Conservation (phyloP, 768 basidiomycete species). For the Podaxis rugospora region DNA sequence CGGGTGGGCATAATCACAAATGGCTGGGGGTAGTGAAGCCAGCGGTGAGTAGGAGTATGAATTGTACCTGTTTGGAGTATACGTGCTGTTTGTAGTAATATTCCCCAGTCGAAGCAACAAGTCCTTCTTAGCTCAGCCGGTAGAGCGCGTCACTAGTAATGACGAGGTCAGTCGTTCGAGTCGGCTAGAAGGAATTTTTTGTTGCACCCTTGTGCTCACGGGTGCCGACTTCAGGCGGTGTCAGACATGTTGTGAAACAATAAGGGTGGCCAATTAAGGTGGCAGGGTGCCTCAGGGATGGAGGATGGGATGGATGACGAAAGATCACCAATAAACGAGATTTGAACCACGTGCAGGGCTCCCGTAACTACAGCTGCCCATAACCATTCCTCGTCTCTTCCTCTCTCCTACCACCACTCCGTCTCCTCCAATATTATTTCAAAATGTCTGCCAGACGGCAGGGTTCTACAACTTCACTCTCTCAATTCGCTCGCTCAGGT, state of each 20-base stretch:
- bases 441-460: slow-evolving; percentile 72
- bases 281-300: neutral
- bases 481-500: slow-evolving; percentile 57
- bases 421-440: neutral
- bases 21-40: neutral
- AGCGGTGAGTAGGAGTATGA: neutral
- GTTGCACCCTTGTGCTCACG: neutral
- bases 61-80: neutral
- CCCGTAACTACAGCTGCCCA: neutral
- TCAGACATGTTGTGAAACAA: neutral
- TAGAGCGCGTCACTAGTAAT: slow-evolving; percentile 55
- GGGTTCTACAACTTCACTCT: slow-evolving; percentile 77
- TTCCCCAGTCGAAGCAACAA: neutral
- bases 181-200: slow-evolving; percentile 29
- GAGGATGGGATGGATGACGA: neutral
- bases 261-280: neutral
- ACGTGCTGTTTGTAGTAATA: neutral
- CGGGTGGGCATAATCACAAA: neutral
- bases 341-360: slow-evolving; percentile 7
- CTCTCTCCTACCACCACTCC: slow-evolving; percentile 7
- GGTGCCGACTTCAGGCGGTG: neutral
- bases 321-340: neutral
- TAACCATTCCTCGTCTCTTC: neutral
- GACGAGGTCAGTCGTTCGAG: slow-evolving; percentile 33
- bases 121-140: slow-evolving; percentile 53